A percentile compares a stretch with the other conserved stretches of the same genome.
Conservation (phyloP, 116 monocot genomes). For the Zostera marina region DNA sequence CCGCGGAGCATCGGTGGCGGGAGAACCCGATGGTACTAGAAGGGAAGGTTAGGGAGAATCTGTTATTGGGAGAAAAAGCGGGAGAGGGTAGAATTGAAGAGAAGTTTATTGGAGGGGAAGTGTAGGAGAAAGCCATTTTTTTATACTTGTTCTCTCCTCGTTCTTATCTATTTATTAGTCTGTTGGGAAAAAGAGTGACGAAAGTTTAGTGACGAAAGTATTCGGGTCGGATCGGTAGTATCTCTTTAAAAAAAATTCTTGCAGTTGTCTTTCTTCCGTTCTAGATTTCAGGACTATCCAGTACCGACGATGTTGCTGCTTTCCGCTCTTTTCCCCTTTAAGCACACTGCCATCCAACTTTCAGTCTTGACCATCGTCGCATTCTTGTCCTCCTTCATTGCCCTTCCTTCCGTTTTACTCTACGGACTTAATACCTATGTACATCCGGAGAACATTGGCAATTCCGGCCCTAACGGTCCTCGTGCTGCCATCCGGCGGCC, state of each 20-base stretch:
- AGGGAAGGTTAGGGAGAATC: neutral
- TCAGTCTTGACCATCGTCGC: conserved; percentile 10
- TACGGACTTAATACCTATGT: conserved; percentile 60
- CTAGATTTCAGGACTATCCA: no score
- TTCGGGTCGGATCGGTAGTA: no score
- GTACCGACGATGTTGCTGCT: neutral
- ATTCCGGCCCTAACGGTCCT: conserved; percentile 10
- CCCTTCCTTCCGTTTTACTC: conserved; percentile 29
- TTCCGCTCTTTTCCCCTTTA: conserved; percentile 1
- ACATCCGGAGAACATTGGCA: conserved; percentile 38
- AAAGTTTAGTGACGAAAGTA: neutral
- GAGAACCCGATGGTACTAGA: neutral
- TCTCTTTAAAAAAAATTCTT: no score
- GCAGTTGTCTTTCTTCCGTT: no score
- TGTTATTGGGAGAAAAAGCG: neutral
- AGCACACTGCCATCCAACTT: conserved; percentile 19
- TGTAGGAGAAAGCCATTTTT: neutral
- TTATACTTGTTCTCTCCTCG: neutral
- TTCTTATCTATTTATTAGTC: neutral
- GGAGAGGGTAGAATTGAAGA: neutral
- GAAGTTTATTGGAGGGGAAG: conserved; percentile 1
- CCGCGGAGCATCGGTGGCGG: conserved; percentile 56
- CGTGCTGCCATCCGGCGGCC: conserved; percentile 36
- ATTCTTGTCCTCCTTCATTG: conserved; percentile 20
- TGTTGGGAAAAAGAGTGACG: neutral